Base-by-base conservation (phyloP, 345 rosid species). In the Melastoma malabathricum region DNA sequence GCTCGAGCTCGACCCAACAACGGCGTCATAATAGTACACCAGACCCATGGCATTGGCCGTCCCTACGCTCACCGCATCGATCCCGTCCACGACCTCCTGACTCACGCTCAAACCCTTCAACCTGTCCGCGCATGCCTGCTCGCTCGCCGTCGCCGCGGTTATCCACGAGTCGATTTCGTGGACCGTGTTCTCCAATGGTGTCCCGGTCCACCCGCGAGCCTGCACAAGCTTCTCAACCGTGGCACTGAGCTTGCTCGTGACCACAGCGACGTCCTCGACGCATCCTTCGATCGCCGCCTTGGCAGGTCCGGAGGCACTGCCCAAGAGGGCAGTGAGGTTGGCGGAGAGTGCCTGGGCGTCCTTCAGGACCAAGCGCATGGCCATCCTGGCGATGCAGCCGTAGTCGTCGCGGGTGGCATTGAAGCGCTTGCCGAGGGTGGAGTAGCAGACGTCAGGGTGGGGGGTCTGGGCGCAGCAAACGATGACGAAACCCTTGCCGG, bases 161-260 rank as follows among this genome's bases (percentile, higher is more conserved):
- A 89, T 82, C 97, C 97, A 89, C 52, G 93, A 85, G 65, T 81
- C 70, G 23, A 89, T 87, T 61, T 89, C 83, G 44, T 80, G 73
- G 75, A 84, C 71, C 64, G 68, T 79, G 64, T 80, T 77, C 73
- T 72, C 58, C 56, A 88, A 78, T 48, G 73, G 52, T 56, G 72
- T 77, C 52, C 66, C 64, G 3, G 69, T 57, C 12, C 9, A 27
- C 22, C 22, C 29, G 43, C 17, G 10, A 18, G 29, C 7, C 23
- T 14, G 44, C 52, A 27, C 45, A 31, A 13, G 27, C 22, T 10
- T 2, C 0, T 19, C 22, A 12, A 34, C 12, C 12, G 41, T 34
- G 10, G 12, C 41, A 12, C 41, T 34, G 10, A 34, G 12, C 41
- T 34, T 34, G 41, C 12, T 34, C 12, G 76, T 75, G 3, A 95